These are phyloP conservation scores for Aspergillus aculeatinus DNA, from an alignment of 2,329 filamentous ascomycete species.

Conservation along the genomic window DNA sequence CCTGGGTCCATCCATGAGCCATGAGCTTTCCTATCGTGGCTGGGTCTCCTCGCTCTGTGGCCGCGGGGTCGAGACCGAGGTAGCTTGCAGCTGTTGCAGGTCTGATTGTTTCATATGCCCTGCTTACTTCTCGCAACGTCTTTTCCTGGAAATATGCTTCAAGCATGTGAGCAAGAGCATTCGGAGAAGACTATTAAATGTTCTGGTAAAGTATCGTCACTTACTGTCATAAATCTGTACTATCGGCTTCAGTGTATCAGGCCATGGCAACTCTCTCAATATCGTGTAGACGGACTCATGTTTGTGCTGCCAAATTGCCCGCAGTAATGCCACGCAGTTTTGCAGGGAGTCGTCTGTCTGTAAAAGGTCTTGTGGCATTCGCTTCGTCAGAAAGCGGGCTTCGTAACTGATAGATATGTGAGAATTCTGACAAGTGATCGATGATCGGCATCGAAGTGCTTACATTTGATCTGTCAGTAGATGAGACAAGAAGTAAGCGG, in stretches of 20 bases:
- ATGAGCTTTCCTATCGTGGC: slow-evolving; percentile 34
- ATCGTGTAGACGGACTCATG: slow-evolving; percentile 37
- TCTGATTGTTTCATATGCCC: slow-evolving; percentile 42
- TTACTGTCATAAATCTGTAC: slow-evolving; percentile 39
- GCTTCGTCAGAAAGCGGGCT: slow-evolving; percentile 40
- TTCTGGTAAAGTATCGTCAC: background rate
- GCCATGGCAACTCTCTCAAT: slow-evolving; percentile 36
- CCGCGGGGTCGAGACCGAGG: slow-evolving; percentile 34
- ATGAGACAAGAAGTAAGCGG: slow-evolving; percentile 41
- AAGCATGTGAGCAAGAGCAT: background rate
- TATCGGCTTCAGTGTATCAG: slow-evolving; percentile 31
- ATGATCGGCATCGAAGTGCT: slow-evolving; percentile 15
- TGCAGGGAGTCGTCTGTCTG: slow-evolving; percentile 34
- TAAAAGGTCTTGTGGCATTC: slow-evolving; percentile 34
- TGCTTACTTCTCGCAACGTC: slow-evolving; percentile 39
- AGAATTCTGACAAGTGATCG: background rate
- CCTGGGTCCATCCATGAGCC: slow-evolving; percentile 41
- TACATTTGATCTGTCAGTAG: slow-evolving; percentile 43
- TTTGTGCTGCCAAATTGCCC: slow-evolving; percentile 40
- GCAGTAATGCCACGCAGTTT: slow-evolving; percentile 36
- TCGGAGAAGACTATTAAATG: background rate
- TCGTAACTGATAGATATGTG: slow-evolving; percentile 31
- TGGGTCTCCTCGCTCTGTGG: slow-evolving; percentile 28
- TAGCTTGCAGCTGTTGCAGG: slow-evolving; percentile 36
- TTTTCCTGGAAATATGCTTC: slow-evolving; percentile 41